Base-by-base conservation (phyloP, 495 filamentous ascomycete species). In the Margaritispora aquatica region DNA sequence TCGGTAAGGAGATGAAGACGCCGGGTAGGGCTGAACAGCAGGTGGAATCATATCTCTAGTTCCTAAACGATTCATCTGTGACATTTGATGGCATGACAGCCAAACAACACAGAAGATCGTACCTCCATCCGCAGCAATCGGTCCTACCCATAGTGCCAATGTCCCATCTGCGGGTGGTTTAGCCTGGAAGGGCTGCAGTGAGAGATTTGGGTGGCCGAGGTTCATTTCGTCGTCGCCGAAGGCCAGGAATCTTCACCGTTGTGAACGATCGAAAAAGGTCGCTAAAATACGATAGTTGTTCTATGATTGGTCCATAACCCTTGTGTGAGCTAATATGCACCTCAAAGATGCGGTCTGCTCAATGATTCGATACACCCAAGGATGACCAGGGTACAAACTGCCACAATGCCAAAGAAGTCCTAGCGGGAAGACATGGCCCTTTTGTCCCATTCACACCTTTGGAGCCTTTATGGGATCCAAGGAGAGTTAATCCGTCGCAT, bases 171-270 rank as follows among this genome's bases (percentile, higher is more conserved):
- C 15, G 38, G 38, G 38, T 8, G 38, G 3, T 7, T n/a, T 15
- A 17, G 38, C 8, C 7, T 44, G 38, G 38, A 17, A n/a, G 19
- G 38, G 38, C 38, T 44, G 38, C 38, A n/a, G 38, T 10, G 38
- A 17, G 15, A n/a, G 38, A 44, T 44, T 7, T 44, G 38, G 38
- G 38, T 44, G 38, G 38, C 19, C 19, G 38, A 10, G 15, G 38
- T 4, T 8, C 5, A 24, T 3, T 10, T 50, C 47, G 47, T 50
- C 21, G 21, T 50, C 47, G 5, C 47, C 47, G 47, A 50, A 23
- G 24, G 27, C 48, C 57, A 36, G 22, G 27, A 1, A 11, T 29
- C 54, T 47, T 62, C 60, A 62, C 60, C 60, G 60, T 62, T 48
- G 21, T 49, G 22, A 19, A 47, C 36, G 9, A 21, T 5, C 54